Evolutionary conservation across 345 rosid species (phyloP).

Genomic region (Geranium rotundifolium): DNA sequence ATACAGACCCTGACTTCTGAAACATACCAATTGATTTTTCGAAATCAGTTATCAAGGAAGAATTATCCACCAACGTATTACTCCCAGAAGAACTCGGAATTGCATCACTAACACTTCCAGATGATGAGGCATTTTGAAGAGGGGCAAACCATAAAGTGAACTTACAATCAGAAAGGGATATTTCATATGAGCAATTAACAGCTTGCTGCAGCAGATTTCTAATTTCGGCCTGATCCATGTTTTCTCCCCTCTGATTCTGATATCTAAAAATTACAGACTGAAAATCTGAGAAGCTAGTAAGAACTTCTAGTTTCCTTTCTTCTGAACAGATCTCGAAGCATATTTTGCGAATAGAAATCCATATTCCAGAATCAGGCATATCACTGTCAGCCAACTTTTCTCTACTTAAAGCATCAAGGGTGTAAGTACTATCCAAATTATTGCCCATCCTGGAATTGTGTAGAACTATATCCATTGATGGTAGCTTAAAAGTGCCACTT

Average conservation of each 20-base stretch:
- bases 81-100: conserved; percentile 18
- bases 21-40: conserved; percentile 24
- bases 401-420: conserved; percentile 22
- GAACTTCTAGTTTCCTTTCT: conserved; percentile 37
- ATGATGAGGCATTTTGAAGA: conserved; percentile 25
- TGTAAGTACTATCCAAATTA: conserved; percentile 19
- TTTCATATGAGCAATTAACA: conserved; percentile 46
- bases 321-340: conserved; percentile 35
- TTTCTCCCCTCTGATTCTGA: conserved; percentile 31
- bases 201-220: conserved; percentile 29
- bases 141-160: conserved; percentile 34
- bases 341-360: conserved; percentile 42
- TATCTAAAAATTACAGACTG: conserved; percentile 40
- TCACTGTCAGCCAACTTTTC: conserved; percentile 18
- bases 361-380: conserved; percentile 37
- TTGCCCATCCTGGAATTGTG: conserved; percentile 33
- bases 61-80: conserved; percentile 15
- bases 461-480: conserved; percentile 48
- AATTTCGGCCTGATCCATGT: conserved; percentile 27
- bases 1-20: conserved; percentile 29
- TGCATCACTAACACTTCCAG: conserved; percentile 18
- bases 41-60: conserved; percentile 22
- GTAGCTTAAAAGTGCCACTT: conserved; percentile 41
- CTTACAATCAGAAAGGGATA: conserved; percentile 45
- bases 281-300: conserved; percentile 32